These are phyloP conservation scores for Plasmodium vivax DNA, from an alignment of 169 alveolate species.

Conservation along the genomic window DNA sequence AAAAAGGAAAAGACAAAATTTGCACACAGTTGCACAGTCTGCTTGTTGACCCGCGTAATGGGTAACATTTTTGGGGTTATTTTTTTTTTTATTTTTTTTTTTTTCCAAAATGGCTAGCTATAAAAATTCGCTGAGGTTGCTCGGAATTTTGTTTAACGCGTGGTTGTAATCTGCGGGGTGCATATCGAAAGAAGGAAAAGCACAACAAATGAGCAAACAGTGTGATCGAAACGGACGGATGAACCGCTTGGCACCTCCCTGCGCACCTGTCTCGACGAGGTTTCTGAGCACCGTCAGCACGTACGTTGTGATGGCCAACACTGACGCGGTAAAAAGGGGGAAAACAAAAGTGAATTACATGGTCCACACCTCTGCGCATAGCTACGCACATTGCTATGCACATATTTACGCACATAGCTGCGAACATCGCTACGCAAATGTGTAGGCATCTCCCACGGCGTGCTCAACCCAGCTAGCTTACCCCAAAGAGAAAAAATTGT, in stretches of 20 bases:
- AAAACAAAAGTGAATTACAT: neutral
- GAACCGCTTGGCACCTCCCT: neutral
- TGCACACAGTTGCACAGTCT: neutral
- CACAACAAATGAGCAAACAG: neutral
- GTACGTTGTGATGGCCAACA: slow-evolving; percentile 14
- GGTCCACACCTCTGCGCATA: neutral
- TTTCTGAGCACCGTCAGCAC: slow-evolving; percentile 11
- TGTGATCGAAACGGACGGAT: neutral
- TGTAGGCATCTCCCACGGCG: neutral
- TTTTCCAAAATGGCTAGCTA: neutral
- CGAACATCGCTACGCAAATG: too few relatives aligned
- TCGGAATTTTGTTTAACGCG: slow-evolving; percentile 36
- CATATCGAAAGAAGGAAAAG: neutral
- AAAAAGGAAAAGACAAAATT: neutral
- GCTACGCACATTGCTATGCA: neutral
- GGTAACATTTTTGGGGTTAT: neutral
- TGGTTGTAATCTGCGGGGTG: slow-evolving; percentile 27
- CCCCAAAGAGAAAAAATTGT: slow-evolving; percentile 55
- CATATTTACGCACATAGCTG: neutral
- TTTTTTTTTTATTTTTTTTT: neutral
- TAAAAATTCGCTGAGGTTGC: slow-evolving; percentile 34
- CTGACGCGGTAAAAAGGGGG: neutral
- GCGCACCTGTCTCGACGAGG: slow-evolving; percentile 28
- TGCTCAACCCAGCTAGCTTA: neutral
- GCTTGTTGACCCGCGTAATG: neutral